These are phyloP conservation scores for Dovyalis caffra DNA, from an alignment of 345 rosid genomes.

Conservation along the genomic window DNA sequence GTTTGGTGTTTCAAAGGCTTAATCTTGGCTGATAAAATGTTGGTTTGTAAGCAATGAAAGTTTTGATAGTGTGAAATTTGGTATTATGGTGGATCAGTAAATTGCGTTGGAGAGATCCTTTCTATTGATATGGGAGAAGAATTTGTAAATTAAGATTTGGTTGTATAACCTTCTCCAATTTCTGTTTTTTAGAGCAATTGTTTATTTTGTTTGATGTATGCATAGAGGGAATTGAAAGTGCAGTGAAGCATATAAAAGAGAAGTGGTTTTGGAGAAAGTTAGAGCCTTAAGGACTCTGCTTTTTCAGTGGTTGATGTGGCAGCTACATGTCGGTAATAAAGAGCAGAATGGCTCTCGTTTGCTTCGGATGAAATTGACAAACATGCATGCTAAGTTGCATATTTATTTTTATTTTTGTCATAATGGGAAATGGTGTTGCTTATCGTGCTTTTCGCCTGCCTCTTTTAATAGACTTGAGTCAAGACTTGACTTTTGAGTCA, in stretches of 20 bases:
- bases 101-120: not conserved
- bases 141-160: not conserved
- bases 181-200: not conserved
- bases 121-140: not conserved
- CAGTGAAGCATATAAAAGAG: not conserved
- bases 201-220: not conserved
- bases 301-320: not conserved
- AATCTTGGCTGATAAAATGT: not conserved
- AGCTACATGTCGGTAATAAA: not conserved
- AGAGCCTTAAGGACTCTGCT: not conserved
- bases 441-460: not conserved
- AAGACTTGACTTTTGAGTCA: no score
- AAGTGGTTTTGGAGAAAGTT: not conserved
- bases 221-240: not conserved
- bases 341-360: not conserved
- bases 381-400: not conserved
- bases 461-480: not conserved
- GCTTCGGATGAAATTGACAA: not conserved
- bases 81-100: not conserved
- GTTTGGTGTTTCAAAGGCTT: not conserved
- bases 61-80: not conserved
- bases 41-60: not conserved
- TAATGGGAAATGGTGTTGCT: not conserved
- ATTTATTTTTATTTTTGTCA: not conserved
- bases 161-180: not conserved